These are phyloP conservation scores for Ophiostoma sp. DNA, from an alignment of 2,329 filamentous ascomycete genomes.

Conservation along the genomic window DNA sequence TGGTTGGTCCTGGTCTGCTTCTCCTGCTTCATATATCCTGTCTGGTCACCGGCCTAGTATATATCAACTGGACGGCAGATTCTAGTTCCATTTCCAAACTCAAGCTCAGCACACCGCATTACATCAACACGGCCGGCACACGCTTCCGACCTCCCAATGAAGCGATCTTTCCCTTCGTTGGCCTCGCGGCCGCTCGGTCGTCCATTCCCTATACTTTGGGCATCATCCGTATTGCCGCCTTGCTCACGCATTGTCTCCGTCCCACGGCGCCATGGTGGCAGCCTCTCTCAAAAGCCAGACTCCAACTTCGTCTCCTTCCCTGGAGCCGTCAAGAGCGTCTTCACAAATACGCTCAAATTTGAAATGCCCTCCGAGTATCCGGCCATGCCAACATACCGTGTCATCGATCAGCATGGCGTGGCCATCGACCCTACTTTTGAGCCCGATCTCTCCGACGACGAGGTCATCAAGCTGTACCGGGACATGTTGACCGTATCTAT, in stretches of 20 bases:
- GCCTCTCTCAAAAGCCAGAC: constrained; percentile 52
- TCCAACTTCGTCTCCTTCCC: constrained; percentile 67
- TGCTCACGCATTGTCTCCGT: background rate
- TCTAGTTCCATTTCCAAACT: too few relatives aligned
- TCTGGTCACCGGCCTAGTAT: background rate
- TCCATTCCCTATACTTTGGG: background rate
- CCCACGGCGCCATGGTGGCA: constrained; percentile 36
- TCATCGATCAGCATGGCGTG: constrained; percentile 81
- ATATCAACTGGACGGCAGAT: too few relatives aligned
- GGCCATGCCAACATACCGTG: constrained; percentile 84
- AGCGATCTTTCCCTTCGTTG: constrained; percentile 2
- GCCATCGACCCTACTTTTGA: constrained; percentile 69
- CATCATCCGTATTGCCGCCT: background rate
- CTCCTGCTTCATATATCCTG: background rate
- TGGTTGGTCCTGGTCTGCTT: background rate
- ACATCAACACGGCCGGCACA: too few relatives aligned
- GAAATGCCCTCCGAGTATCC: constrained; percentile 64
- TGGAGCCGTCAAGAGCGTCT: constrained; percentile 90
- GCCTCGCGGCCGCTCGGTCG: background rate
- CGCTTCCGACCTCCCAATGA: constrained; percentile 11
- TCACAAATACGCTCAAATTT: constrained; percentile 75
- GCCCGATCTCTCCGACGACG: constrained; percentile 62
- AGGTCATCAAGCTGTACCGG: constrained; percentile 55
- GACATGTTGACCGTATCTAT: constrained; percentile 67
- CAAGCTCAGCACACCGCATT: too few relatives aligned